phyloP scores from a whole-genome alignment of 768 basidiomycete species.

The Dendrothele bispora region DNA sequence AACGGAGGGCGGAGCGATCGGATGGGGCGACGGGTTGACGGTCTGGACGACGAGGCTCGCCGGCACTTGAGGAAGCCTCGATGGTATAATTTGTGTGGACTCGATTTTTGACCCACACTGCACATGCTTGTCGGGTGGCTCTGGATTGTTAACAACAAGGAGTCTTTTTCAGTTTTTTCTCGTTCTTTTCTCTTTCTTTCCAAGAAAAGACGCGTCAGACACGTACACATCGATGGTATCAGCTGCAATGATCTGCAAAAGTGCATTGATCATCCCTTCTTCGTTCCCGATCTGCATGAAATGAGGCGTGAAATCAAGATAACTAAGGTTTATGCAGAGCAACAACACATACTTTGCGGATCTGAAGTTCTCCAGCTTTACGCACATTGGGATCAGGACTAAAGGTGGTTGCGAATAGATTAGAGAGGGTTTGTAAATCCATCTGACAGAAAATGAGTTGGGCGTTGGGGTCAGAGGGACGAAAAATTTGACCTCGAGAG shows the following conservation, averaged over 20 bases:
- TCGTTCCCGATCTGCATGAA: slow-evolving; percentile 57
- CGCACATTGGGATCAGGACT: slow-evolving; percentile 85
- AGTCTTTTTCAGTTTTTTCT: no score
- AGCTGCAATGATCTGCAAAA: slow-evolving; percentile 82
- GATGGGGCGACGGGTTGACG: slow-evolving; percentile 58
- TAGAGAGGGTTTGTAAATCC: slow-evolving; percentile 76
- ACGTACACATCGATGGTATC: slow-evolving; percentile 78
- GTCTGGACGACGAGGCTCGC: slow-evolving; percentile 49
- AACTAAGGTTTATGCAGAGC: neutral
- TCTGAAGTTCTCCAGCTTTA: slow-evolving; percentile 83
- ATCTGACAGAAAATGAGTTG: slow-evolving; percentile 36
- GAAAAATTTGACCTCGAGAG: no score
- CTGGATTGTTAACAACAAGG: slow-evolving; percentile 32
- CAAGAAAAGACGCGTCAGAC: slow-evolving; percentile 38
- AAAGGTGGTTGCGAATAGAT: slow-evolving; percentile 79
- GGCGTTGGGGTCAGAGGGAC: no score
- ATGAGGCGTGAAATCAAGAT: neutral
- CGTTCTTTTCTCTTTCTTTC: no score
- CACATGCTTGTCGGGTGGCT: slow-evolving; percentile 79
- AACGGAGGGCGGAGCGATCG: slow-evolving; percentile 75
- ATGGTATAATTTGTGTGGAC: slow-evolving; percentile 63
- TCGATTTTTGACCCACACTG: slow-evolving; percentile 91
- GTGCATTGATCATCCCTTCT: slow-evolving; percentile 81
- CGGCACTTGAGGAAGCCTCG: slow-evolving; percentile 16
- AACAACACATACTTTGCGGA: slow-evolving; percentile 63